Percentiles rank a stretch among this genome's conserved stretches.
phyloP scores from a whole-genome alignment of 345 rosid genomes.

The Psidium friedrichsthalianum region DNA sequence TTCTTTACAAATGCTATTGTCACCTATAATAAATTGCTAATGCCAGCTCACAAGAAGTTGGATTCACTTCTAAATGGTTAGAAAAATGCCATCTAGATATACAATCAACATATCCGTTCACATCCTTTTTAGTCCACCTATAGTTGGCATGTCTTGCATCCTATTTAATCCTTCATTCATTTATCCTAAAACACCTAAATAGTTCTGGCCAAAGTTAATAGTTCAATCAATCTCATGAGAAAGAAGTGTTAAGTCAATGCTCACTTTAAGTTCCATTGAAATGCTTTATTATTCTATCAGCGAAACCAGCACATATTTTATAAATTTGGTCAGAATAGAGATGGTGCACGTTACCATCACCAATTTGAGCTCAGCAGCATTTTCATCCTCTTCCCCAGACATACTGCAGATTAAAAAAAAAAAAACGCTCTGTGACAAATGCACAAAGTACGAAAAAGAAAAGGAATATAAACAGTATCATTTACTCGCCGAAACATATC shows the following conservation, averaged over 20 bases:
- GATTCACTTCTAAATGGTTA: background rate
- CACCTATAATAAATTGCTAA: background rate
- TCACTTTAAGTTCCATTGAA: background rate
- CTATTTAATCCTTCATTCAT: background rate
- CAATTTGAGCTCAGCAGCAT: slow-evolving; percentile 98
- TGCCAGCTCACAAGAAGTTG: background rate
- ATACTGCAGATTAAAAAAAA: slow-evolving; percentile 10
- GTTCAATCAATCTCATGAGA: background rate
- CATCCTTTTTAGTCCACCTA: background rate
- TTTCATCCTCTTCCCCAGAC: slow-evolving; percentile 98
- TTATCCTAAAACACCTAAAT: background rate
- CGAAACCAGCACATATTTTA: background rate
- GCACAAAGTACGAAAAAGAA: background rate
- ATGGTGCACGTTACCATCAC: slow-evolving; percentile 44
- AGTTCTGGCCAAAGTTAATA: background rate
- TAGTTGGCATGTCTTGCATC: background rate
- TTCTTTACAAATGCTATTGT: background rate
- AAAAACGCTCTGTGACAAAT: background rate
- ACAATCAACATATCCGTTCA: background rate
- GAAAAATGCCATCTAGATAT: background rate
- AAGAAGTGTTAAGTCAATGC: background rate
- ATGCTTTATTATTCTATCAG: background rate
- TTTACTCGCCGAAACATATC: background rate
- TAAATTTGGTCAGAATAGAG: background rate
- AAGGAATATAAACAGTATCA: background rate